A percentile compares a stretch with the other conserved stretches of the same genome.
Conservation (phyloP, 148 eudicot species). For the Rhododendron vialii region DNA sequence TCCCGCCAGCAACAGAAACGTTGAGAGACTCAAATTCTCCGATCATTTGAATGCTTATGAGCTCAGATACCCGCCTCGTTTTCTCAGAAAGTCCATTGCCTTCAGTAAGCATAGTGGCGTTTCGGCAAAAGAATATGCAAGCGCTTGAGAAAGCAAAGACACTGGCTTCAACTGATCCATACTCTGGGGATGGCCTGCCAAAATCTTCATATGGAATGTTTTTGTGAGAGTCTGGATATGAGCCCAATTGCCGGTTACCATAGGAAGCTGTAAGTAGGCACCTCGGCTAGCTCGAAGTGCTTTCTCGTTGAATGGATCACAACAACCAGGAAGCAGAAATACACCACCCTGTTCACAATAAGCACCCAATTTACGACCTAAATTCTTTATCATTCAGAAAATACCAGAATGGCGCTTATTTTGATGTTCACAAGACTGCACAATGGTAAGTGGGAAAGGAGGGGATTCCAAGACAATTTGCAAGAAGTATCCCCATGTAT, state of each 20-base stretch:
- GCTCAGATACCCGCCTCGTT: slow-evolving; percentile 48
- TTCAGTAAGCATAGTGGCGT: slow-evolving; percentile 67
- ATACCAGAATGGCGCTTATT: background rate
- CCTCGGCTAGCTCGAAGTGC: slow-evolving; percentile 89
- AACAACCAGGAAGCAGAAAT: slow-evolving; percentile 84
- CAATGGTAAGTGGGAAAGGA: background rate
- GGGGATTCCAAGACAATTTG: background rate
- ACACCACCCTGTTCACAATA: slow-evolving; percentile 16
- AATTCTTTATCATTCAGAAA: background rate
- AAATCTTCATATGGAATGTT: slow-evolving; percentile 44
- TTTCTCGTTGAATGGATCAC: slow-evolving; percentile 94
- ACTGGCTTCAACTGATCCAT: slow-evolving; percentile 26
- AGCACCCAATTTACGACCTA: background rate
- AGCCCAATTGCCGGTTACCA: slow-evolving; percentile 69
- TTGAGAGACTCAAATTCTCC: slow-evolving; percentile 81
- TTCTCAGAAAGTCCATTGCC: slow-evolving; percentile 70
- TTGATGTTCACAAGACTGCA: background rate
- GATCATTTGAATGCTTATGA: slow-evolving; percentile 78
- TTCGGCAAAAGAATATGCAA: slow-evolving; percentile 53
- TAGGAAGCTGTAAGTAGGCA: slow-evolving; percentile 79
- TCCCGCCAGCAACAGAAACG: slow-evolving; percentile 91
- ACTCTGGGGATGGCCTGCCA: slow-evolving; percentile 73
- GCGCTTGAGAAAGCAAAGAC: slow-evolving; percentile 40
- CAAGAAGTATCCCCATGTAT: background rate
- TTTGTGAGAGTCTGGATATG: slow-evolving; percentile 47